Conservation (phyloP, 2,329 filamentous ascomycete species). For the Dryadomyces quercivorus region DNA sequence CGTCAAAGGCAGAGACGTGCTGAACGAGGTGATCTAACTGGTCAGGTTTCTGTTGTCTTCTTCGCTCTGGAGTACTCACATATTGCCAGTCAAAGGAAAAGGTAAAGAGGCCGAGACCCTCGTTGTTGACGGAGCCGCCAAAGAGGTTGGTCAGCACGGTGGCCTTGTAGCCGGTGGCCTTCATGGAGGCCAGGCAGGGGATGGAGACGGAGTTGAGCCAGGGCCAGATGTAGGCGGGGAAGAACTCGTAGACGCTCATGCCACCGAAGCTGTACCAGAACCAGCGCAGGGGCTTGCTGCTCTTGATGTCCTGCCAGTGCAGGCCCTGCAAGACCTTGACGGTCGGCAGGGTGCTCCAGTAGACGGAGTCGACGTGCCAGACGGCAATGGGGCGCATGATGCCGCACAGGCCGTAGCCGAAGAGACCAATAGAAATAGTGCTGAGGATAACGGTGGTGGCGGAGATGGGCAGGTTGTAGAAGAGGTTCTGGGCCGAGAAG, state of each 20-base stretch:
- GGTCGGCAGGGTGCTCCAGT: conserved; percentile 39
- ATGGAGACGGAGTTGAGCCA: conserved; percentile 44
- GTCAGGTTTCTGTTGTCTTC: background rate
- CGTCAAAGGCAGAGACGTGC: conserved; percentile 38
- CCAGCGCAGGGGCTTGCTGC: conserved; percentile 35
- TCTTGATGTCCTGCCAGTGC: conserved; percentile 38
- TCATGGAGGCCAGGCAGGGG: conserved; percentile 39
- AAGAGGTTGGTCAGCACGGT: conserved; percentile 33
- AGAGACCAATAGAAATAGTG: conserved; percentile 40
- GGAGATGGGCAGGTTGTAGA: conserved; percentile 35
- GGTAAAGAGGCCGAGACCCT: conserved; percentile 36
- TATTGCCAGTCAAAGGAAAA: conserved; percentile 44
- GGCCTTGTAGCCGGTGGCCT: conserved; percentile 33
- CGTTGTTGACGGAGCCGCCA: conserved; percentile 38
- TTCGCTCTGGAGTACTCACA: no score
- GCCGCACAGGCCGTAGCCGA: conserved; percentile 42
- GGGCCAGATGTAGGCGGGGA: conserved; percentile 42
- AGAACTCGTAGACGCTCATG: conserved; percentile 39
- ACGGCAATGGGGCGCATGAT: conserved; percentile 40
- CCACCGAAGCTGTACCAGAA: conserved; percentile 35
- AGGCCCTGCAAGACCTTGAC: conserved; percentile 42
- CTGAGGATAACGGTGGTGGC: conserved; percentile 33
- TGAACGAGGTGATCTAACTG: conserved; percentile 38
- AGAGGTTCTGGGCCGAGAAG: conserved; percentile 36
- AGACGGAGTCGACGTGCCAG: conserved; percentile 43